These are phyloP conservation scores for Tulasnella sp. DNA, from an alignment of 768 basidiomycete genomes.

Conservation along the genomic window DNA sequence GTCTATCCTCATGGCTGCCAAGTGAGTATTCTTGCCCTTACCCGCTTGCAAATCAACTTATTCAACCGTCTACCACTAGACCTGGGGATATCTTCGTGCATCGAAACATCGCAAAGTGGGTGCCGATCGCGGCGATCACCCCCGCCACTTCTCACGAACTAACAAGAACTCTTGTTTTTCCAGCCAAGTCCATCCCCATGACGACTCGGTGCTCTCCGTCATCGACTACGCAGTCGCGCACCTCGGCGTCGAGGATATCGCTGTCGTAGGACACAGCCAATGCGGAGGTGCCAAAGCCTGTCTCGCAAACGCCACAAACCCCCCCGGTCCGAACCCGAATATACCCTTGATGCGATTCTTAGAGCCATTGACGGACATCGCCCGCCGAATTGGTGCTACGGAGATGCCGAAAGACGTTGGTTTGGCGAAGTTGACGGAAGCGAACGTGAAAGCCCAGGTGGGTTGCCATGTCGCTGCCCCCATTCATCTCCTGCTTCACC, in stretches of 20 bases:
- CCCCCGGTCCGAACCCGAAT: not conserved
- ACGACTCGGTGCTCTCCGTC: conserved; percentile 61
- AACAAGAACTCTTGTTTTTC: conserved; percentile 20
- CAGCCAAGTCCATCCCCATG: conserved; percentile 65
- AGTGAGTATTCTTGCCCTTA: not conserved
- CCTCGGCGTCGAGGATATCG: conserved; percentile 70
- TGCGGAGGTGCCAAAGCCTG: conserved; percentile 61
- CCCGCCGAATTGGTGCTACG: conserved; percentile 19
- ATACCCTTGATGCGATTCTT: conserved; percentile 25
- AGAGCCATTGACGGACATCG: conserved; percentile 26
- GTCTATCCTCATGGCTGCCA: conserved; percentile 52
- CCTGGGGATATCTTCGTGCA: conserved; percentile 80
- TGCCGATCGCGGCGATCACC: no score
- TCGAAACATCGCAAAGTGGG: conserved; percentile 87
- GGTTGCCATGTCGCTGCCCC: no score
- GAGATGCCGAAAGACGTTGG: conserved; percentile 7
- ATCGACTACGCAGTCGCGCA: conserved; percentile 61
- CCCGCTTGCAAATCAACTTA: conserved; percentile 17
- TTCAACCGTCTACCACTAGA: conserved; percentile 20
- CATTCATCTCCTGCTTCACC: no score
- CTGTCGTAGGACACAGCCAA: conserved; percentile 58
- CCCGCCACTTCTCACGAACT: conserved; percentile 8
- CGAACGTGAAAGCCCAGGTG: conserved; percentile 20
- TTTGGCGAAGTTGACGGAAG: conserved; percentile 17
- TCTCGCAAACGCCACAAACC: conserved; percentile 17